Evolutionary conservation across 176 grass and related monocot species (phyloP), one percentile per base, ranked within the genome.

Genomic region (Saccharum spontaneum): DNA sequence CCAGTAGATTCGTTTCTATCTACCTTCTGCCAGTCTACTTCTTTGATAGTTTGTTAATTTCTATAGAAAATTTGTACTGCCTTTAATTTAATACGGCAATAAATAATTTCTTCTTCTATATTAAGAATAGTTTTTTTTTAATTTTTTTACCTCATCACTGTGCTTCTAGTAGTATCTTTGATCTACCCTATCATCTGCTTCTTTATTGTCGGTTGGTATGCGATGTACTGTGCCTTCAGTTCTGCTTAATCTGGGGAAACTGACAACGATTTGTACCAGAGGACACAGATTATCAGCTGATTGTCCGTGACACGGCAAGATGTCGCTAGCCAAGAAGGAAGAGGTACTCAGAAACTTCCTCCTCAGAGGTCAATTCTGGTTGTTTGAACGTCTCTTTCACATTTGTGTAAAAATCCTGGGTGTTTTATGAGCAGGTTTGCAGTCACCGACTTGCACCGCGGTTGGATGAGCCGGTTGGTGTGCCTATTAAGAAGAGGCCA

Each of bases 401-500:
- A 13, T 76, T 16, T 50, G 16, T 23, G 3, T 52, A 57, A 79
- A 55, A 86, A 67, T 57, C 14, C 26, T 48, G 34, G 14, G 65
- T 83, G 67, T 86, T 86, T 22, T 83, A 28, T 86, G 73, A 78
- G 20, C 88, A 90, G 88, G 79, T 90, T 83, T 67, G 23, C 79
- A 72, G 43, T 7, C 84, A 86, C 75, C 72, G 8, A 40, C 83
- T 83, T 63, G 34, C 75, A 9, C 84, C 48, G 8, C 79, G 3
- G 13, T 48, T 83, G 65, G 84, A 30, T 68, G 84, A 90, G 67
- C 84, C 84, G 16, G 57, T 46, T 30, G 85, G 81, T 64, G 85
- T 90, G 76, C 89, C 89, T 41, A 90, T 90, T 71, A 90, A 90
- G 75, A 90, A 90, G 79, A 87, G 89, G 76, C 89, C 85, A 1